Base-by-base conservation (phyloP, 768 basidiomycete genomes). In the Royoungia palumana region DNA sequence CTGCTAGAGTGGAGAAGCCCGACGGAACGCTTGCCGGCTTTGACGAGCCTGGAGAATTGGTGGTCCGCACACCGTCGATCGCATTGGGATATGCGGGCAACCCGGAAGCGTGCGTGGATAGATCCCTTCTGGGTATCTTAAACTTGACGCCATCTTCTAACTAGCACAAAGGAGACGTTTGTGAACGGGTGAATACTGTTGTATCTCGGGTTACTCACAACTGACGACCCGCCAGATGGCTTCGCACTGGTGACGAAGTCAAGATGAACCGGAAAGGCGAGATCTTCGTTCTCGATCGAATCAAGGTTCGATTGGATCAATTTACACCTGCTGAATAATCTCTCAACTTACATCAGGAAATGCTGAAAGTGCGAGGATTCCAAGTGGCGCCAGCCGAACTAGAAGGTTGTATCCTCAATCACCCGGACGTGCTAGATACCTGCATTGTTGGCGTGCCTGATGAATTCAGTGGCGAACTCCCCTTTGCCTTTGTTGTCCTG, bases 381-480 rank as follows among this genome's bases (percentile, higher is more conserved):
- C 64, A 81, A 61, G 83, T 86, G 5, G 81, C 81, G 4, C 82
- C 83, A 2, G 82, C 84, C 4, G 83, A 85, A 54, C 65, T 85
- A 2, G 83, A 85, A 64, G 83, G 81, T 0, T 83, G 83, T 61
- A 69, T 85, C 41, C 71, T 87, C 30, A 60, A 72, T 30, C 83
- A 85, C 56, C 72, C 75, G 10, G 79, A 81, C 50, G 83, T 89
- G 10, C 68, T 65, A 4, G 84, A 84, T 57, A 72, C 72, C 1
- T 83, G 84, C 54, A 81, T 87, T 8, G 83, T 89, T 8, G 78
- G 84, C 6, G 61, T 87, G 17, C 75, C 75, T 1, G 85, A 90
- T 56, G 87, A 89, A 20, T 88, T 84, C 61, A 85, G 77, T 49
- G 87, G 88, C 16, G 87, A 91, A 61, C 56, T 87, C 11, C 87